Evolutionary conservation across 805 yeast species (phyloP).

Genomic region (Candida pseudoglaebosa): DNA sequence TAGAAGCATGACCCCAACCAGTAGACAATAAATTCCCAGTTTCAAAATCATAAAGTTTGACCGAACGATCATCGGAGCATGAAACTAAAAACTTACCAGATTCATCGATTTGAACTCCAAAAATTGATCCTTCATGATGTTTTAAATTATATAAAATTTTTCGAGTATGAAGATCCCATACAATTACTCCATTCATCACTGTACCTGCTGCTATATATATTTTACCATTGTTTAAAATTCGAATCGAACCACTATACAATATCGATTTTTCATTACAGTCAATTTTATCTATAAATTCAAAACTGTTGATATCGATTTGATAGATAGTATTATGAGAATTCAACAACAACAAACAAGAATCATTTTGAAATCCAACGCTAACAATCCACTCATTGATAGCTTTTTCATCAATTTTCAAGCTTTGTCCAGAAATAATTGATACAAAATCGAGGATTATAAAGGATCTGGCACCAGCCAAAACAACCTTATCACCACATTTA

Average conservation of each 20-base stretch:
- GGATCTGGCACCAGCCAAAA: slow-evolving; percentile 71
- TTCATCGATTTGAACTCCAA: slow-evolving; percentile 64
- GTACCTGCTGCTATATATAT: slow-evolving; percentile 83
- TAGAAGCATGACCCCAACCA: slow-evolving; percentile 96
- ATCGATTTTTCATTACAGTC: slow-evolving; percentile 72
- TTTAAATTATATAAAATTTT: slow-evolving; percentile 51
- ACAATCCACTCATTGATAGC: slow-evolving; percentile 79
- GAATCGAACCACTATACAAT: slow-evolving; percentile 80
- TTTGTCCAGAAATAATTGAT: slow-evolving; percentile 21
- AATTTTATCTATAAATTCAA: slow-evolving; percentile 24
- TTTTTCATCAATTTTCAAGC: slow-evolving; percentile 32
- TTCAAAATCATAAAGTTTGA: slow-evolving; percentile 65
- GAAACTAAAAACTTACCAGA: slow-evolving; percentile 58
- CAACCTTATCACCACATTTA: slow-evolving; percentile 25
- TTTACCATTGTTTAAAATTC: slow-evolving; percentile 35
- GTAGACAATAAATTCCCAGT: slow-evolving; percentile 60
- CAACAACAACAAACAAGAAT: slow-evolving; percentile 43
- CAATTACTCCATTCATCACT: slow-evolving; percentile 79
- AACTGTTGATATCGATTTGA: slow-evolving; percentile 27
- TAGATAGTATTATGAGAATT: slow-evolving; percentile 77
- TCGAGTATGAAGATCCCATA: slow-evolving; percentile 60
- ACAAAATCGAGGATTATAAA: slow-evolving; percentile 40
- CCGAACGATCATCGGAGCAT: slow-evolving; percentile 93
- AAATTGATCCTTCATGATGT: slow-evolving; percentile 90
- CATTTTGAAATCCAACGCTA: slow-evolving; percentile 47